phyloP scores from a whole-genome alignment of 805 yeast species.

The Hanseniaspora valbyensis region DNA sequence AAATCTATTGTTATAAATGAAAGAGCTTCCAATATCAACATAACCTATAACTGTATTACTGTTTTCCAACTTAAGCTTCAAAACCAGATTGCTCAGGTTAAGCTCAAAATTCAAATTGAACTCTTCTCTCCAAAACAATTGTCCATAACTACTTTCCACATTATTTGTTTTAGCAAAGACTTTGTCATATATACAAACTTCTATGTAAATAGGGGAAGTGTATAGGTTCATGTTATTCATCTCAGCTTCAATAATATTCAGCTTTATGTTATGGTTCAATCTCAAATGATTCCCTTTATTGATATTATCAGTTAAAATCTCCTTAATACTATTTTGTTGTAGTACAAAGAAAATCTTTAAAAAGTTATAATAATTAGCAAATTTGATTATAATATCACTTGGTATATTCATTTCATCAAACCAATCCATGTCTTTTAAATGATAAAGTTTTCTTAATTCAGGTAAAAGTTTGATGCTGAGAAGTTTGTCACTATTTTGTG shows the following conservation, averaged over 20 bases:
- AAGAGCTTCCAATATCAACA: not conserved
- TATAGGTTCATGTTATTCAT: constrained; percentile 29
- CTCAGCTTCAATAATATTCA: constrained; percentile 58
- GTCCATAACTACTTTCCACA: constrained; percentile 33
- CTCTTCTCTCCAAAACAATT: constrained; percentile 78
- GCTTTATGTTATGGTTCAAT: constrained; percentile 40
- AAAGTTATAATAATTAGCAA: constrained; percentile 1
- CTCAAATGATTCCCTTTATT: constrained; percentile 35
- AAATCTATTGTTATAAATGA: constrained; percentile 15
- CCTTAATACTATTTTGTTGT: constrained; percentile 50
- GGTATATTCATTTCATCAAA: not conserved
- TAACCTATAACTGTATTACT: constrained; percentile 3
- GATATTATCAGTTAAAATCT: constrained; percentile 25
- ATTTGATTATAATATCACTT: not conserved
- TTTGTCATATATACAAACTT: constrained; percentile 57
- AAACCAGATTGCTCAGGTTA: constrained; percentile 41
- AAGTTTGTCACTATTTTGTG: constrained; percentile 44
- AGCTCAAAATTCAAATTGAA: constrained; percentile 43
- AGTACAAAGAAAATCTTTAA: constrained; percentile 61
- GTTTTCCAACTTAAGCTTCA: constrained; percentile 37
- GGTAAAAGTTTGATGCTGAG: constrained; percentile 48
- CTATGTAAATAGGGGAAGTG: constrained; percentile 44
- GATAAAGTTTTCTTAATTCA: constrained; percentile 36
- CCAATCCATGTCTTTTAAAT: not conserved
- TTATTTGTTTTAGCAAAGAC: constrained; percentile 72